Percentiles rank a stretch among this genome's conserved stretches.
Evolutionary conservation across 306 rosid genomes (phyloP).

Genomic region (Mucuna pruriens): DNA sequence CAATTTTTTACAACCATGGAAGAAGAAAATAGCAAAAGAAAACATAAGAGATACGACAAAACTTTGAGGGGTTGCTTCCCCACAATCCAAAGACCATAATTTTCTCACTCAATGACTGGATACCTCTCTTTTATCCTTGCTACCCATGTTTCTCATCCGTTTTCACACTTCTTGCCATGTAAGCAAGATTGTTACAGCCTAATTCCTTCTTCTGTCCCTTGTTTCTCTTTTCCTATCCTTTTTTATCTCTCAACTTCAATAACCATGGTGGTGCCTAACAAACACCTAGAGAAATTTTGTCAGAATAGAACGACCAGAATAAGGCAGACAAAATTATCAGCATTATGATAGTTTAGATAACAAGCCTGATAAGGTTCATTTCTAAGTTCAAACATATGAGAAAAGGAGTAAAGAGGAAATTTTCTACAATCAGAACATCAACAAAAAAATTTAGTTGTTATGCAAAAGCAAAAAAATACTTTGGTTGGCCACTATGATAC

Average conservation of each 20-base stretch:
- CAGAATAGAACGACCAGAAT: neutral
- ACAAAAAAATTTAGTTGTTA: neutral
- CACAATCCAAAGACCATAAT: neutral
- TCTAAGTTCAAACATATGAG: neutral
- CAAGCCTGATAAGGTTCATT: constrained; percentile 11
- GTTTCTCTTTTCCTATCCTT: neutral
- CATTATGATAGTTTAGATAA: constrained; percentile 13
- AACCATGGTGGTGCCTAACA: neutral
- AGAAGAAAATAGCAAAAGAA: neutral
- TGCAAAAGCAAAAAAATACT: neutral
- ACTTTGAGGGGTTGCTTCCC: neutral
- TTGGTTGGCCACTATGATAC: constrained; percentile 3
- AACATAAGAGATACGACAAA: neutral
- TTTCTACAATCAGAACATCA: constrained; percentile 7
- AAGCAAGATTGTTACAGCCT: constrained; percentile 7
- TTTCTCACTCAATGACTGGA: neutral
- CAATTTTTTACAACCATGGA: neutral
- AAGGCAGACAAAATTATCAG: constrained; percentile 2
- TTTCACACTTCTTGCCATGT: neutral
- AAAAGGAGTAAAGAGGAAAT: neutral
- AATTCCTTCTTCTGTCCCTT: neutral
- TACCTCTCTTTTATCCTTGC: neutral
- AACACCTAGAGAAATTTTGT: constrained; percentile 12
- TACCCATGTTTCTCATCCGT: neutral
- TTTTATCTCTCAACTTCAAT: neutral